Evolutionary conservation across 192 early-diverging fungal species (phyloP), one percentile per base, ranked within the genome.

Genomic region (Glomus cerebriforme): DNA sequence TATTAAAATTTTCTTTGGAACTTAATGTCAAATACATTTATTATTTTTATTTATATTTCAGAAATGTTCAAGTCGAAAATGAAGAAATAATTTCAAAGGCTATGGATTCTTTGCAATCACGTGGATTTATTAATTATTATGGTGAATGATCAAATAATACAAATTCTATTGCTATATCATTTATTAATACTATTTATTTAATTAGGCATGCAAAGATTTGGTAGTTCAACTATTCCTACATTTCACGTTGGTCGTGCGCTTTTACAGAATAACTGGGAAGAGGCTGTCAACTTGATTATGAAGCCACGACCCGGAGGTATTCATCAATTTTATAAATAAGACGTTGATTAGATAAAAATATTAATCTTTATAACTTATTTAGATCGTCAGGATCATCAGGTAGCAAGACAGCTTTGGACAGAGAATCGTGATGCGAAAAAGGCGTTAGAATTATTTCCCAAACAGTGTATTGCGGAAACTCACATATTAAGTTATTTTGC

Each of bases 71-170:
- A 26, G 88, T 87, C 12, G 87, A 89, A 49, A 82, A 85, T 45
- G 83, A 84, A 24, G 81, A 83, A 34, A 80, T 81, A 1, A 75
- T 95, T 64, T 78, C 85, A 6, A 81, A 80, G 7, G 88, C 94
- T 10, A 83, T 98, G 72, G 79, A 81, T 4, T 92, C 92, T 19
- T 83, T 98, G 24, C 81, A 87, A 31, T 78, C 89, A 26, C 82
- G 87, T 58, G 98, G 98, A 2, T 99, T 98, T 78, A 89, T 98
- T 80, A 99, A 99, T 87, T 99, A 98, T 87, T 99, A 89, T 85
- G 98, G 96, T 15, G 5, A n/a, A 6, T 0, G n/a, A 65, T 65
- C 26, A 31, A 65, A 31, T 26, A 65, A 65, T 24, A 2, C 7
- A 31, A n/a, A 29, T 65, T 29, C 31, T 29, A 13, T 31, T 31